Percentiles rank a stretch among this genome's conserved stretches.
These are phyloP conservation scores for Lentinus polychrous DNA, from an alignment of 1,284 basidiomycete species.

Conservation along the genomic window DNA sequence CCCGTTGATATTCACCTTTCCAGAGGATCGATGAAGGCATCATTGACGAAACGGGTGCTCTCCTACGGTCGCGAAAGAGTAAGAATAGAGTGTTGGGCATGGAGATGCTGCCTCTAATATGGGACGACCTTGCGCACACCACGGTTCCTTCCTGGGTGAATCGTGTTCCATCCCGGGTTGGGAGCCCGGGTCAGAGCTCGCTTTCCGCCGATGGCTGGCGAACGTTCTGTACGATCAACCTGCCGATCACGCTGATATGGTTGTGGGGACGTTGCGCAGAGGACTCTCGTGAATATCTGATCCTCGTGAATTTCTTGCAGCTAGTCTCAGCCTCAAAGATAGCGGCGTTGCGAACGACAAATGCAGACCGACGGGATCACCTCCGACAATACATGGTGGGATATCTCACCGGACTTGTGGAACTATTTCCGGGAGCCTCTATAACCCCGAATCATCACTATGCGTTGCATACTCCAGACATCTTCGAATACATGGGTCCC, in stretches of 20 bases:
- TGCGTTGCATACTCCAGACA: slow-evolving; percentile 18
- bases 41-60: no score
- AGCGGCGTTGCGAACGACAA: slow-evolving; percentile 8
- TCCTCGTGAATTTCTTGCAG: slow-evolving; percentile 18
- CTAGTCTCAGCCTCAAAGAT: slow-evolving; percentile 15
- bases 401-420: slow-evolving; percentile 11
- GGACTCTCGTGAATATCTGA: neutral
- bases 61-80: no score
- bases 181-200: slow-evolving; percentile 15
- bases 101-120: slow-evolving; percentile 9
- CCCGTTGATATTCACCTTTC: no score
- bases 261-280: slow-evolving; percentile 10
- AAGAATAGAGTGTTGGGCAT: no score
- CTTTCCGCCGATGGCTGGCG: slow-evolving; percentile 23
- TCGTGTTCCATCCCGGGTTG: slow-evolving; percentile 14
- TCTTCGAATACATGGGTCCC: slow-evolving; percentile 18
- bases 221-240: slow-evolving; percentile 14
- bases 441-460: slow-evolving; percentile 18
- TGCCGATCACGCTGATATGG: slow-evolving; percentile 16
- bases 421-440: slow-evolving; percentile 13
- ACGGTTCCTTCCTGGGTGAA: slow-evolving; percentile 19
- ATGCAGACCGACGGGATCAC: slow-evolving; percentile 2
- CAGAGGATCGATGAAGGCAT: no score
- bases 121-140: slow-evolving; percentile 11
- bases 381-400: slow-evolving; percentile 11